Percentiles rank a stretch among this genome's conserved stretches.
Evolutionary conservation across 129 eudicot genomes (phyloP).

Genomic region (Helianthus tuberosus): DNA sequence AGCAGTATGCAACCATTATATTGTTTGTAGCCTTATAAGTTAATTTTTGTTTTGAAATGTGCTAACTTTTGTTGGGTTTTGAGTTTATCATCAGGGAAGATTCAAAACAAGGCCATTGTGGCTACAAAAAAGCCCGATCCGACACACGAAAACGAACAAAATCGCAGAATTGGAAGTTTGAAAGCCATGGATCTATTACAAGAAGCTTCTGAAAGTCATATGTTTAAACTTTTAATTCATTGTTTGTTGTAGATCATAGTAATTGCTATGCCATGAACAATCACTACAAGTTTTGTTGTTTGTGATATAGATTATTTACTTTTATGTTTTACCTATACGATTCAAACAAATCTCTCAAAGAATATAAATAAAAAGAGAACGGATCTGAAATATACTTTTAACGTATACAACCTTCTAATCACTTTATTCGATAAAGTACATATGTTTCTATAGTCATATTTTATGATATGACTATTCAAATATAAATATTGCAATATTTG

Average conservation of each 20-base stretch:
- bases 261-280: slow-evolving; percentile 15
- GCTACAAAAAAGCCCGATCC: slow-evolving; percentile 46
- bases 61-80: slow-evolving; percentile 12
- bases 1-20: slow-evolving; percentile 34
- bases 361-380: background rate
- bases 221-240: background rate
- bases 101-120: slow-evolving; percentile 38
- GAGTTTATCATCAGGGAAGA: slow-evolving; percentile 39
- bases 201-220: slow-evolving; percentile 43
- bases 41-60: background rate
- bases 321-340: too few species aligned
- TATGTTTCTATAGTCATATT: background rate
- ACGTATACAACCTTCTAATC: background rate
- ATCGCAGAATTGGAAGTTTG: slow-evolving; percentile 40
- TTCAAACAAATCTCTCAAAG: background rate
- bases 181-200: slow-evolving; percentile 33
- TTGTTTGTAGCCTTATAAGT: background rate
- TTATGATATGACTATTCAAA: background rate
- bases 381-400: background rate
- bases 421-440: background rate
- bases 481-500: background rate
- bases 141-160: slow-evolving; percentile 42
- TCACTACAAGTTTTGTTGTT: slow-evolving; percentile 4
- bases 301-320: slow-evolving; percentile 3
- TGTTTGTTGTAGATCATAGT: slow-evolving; percentile 35